Evolutionary conservation across 2,329 filamentous ascomycete species (phyloP), one percentile per base, ranked within the genome.

Genomic region (Diaporthe caulivora): DNA sequence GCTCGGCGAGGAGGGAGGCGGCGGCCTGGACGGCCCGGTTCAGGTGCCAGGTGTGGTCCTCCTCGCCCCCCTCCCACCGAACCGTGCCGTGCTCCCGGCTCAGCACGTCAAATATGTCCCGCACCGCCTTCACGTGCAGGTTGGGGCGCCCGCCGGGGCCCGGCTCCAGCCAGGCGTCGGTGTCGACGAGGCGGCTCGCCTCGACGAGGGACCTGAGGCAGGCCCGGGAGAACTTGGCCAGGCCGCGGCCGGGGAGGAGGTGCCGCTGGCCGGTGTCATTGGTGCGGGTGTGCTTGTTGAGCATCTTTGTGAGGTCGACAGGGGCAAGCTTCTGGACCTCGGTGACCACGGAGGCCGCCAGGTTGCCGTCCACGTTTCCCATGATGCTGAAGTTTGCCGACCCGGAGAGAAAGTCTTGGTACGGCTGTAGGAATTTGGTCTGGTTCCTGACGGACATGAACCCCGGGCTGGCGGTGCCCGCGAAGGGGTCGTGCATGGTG

Each of bases 21-120:
- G 62, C 62, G 2, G 62, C 62, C 18, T 67, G 62, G 47, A 67
- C 21, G 15, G 62, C 62, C 6, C 62, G 62, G 44, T 2, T 29
- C 2, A 67, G 13, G 62, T 67, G 62, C 62, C 62, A 67, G 2
- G 62, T 67, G 44, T 53, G 62, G 47, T 67, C 62, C 47, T 67
- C 62, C 2, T 53, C 10, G 0, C 29, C 37, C 11, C 24, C 62
- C 17, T 53, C 44, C 62, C 62, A 67, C 31, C 13, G 6, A 8
- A n/a, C 47, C 1, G n/a, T 31, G 62, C 62, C 62, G 17, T 67
- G 62, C 47, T 53, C 44, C 0, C 62, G 44, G 62, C 44, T 53
- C 3, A 67, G 62, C 31, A 37, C 29, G 47, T 67, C 26, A 31
- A 67, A 67, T 8, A 67, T 67, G 31, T 53, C 62, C 47, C 62